Evolutionary conservation across 805 yeast species (phyloP).

Genomic region (Cyberlindnera japonica): DNA sequence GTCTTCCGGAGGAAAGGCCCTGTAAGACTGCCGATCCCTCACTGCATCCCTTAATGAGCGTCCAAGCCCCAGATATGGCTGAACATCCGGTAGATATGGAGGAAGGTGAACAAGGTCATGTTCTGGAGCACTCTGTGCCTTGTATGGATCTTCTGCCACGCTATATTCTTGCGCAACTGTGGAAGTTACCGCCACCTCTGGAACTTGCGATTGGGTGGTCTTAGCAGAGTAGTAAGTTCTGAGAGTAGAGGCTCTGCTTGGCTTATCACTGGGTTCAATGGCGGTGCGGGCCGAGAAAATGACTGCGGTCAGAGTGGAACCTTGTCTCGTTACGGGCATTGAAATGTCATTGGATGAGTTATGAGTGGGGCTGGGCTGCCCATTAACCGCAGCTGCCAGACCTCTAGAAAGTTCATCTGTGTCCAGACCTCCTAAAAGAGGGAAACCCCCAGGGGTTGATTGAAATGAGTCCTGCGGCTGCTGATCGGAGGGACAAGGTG

Average conservation of each 20-base stretch:
- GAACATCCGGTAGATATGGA: constrained; percentile 17
- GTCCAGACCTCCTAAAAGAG: too few relatives aligned
- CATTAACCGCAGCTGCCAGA: too few relatives aligned
- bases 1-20: constrained; percentile 28
- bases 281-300: constrained; percentile 3
- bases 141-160: neutral
- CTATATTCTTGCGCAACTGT: neutral
- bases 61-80: constrained; percentile 16
- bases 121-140: neutral
- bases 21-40: constrained; percentile 26
- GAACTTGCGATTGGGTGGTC: neutral
- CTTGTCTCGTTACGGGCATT: neutral
- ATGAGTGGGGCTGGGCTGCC: too few relatives aligned
- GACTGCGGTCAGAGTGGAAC: constrained; percentile 3
- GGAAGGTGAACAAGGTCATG: constrained; percentile 21
- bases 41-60: constrained; percentile 29
- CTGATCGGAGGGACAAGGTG: too few relatives aligned
- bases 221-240: neutral
- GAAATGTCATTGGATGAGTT: too few relatives aligned
- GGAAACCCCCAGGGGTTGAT: too few relatives aligned
- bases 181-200: neutral
- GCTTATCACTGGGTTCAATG: neutral
- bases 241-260: neutral
- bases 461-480: too few relatives aligned
- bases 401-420: too few relatives aligned